Evolutionary conservation across 257 asterid genomes (phyloP), one percentile per base, ranked within the genome.

Genomic region (Fraxinus quadrangulata): DNA sequence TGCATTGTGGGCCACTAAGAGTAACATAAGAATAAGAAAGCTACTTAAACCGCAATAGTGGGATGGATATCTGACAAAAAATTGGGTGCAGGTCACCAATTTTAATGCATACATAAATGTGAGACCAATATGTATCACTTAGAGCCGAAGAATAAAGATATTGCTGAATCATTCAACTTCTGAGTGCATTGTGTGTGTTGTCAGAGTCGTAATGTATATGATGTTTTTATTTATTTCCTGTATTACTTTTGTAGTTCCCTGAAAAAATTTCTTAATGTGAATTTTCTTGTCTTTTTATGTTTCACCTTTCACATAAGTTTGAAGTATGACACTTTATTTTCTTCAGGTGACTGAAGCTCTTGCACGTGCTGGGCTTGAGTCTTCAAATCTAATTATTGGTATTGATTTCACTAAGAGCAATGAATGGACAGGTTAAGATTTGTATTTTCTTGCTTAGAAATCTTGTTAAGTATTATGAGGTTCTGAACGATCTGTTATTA

Each of bases 351-450:
- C 90, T 72, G 86, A 73, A 75, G 92, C 92, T 66, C 91, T 89
- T 78, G 86, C 87, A 23, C 81, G 82, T 31, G 87, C 92, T 79
- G 92, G 92, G 12, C 89, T 89, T 2, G 89, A 87, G 77, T 89
- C 92, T 37, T 86, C 91, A 28, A 89, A 89, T 80, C 86, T 89
- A 34, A 89, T 89, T 74, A 76, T 89, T 13, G 92, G 92, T 68
- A 85, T 89, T 75, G 92, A 89, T 85, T 89, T 89, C 79, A 89
- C 92, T 33, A 89, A 87, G 80, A 89, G 92, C 85, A 89, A 89
- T 65, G 92, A 89, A 72, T 89, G 92, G 92, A 86, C 89, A 77
- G 90, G 92, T 88, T 70, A 26, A 28, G 30, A 17, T 47, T 77
- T 9, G 6, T 19, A 68, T 71, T 66, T 33, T 76, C 23, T 40